These are phyloP conservation scores for Beauveria sp. DNA, from an alignment of 2,329 filamentous ascomycete genomes.

Conservation along the genomic window DNA sequence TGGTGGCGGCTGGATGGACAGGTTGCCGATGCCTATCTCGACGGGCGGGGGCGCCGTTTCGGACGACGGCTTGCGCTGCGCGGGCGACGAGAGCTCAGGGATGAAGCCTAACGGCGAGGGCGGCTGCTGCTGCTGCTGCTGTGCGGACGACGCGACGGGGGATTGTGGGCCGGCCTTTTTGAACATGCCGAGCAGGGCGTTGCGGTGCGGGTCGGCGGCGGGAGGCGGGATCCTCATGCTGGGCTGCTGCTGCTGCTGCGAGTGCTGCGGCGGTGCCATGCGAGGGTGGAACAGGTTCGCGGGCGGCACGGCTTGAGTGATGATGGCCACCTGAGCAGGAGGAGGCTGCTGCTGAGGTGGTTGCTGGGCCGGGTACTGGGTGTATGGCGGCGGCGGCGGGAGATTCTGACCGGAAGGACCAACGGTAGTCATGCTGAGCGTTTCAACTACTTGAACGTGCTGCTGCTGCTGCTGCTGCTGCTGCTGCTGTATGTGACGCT, in stretches of 20 bases:
- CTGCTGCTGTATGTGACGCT: constrained; percentile 2
- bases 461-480: constrained; percentile 6
- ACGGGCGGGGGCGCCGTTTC: constrained; percentile 17
- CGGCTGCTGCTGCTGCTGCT: background rate
- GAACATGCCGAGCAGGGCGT: constrained; percentile 46
- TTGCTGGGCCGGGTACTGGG: constrained; percentile 1
- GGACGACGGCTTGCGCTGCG: constrained; percentile 1
- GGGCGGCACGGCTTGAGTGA: background rate
- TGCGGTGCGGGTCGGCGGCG: constrained; percentile 32
- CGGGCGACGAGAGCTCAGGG: constrained; percentile 3
- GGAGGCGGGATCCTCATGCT: constrained; percentile 17
- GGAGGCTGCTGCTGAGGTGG: background rate
- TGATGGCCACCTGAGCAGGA: background rate
- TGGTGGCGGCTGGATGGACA: constrained; percentile 20
- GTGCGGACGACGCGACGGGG: constrained; percentile 12
- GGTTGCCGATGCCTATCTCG: constrained; percentile 21
- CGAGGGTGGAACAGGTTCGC: background rate
- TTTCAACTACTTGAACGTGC: background rate
- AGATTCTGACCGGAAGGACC: background rate
- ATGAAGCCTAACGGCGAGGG: constrained; percentile 4
- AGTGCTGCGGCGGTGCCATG: constrained; percentile 1
- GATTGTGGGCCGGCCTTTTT: constrained; percentile 28
- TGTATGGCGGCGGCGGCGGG: constrained; percentile 8
- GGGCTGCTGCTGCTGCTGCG: background rate
- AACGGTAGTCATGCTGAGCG: background rate